Evolutionary conservation across 148 eudicot genomes (phyloP), one percentile per base, ranked within the genome.

Genomic region (Fallopia convolvulus): DNA sequence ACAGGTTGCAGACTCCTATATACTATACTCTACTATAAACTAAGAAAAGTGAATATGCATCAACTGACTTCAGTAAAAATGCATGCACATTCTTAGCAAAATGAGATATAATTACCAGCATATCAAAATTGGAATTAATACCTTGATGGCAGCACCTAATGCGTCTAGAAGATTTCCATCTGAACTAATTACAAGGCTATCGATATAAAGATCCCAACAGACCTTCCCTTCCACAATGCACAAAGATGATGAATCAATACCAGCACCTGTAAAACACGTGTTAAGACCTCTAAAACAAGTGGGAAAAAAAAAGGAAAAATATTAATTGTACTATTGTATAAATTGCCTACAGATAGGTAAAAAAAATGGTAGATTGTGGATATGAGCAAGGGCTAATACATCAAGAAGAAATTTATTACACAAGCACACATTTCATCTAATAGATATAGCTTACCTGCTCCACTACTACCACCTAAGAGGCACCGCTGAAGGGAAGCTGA

Each of bases 151-250:
- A 81, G 98, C 98, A 55, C 91, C 99, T 74, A 93, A 84, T 46
- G 98, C 93, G 85, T 96, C 99, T 63, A 96, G 79, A 78, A 96
- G 75, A 85, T 96, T 96, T 33, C 99, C 99, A 88, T 96, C 94
- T 50, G 90, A 85, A 58, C 99, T 89, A 73, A 93, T 88, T 55
- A 96, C 97, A 46, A 96, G 97, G 42, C 94, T 90, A 74, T 96
- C 98, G 26, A 93, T 90, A 75, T 96, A 96, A 63, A 93, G 91
- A 87, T 96, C 99, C 99, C 99, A 96, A 82, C 99, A 96, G 49
- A 89, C 81, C 84, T 93, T 93, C 55, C 94, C 94, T 74, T 89
- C 92, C 76, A 88, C 89, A 49, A 96, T 89, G 68, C 88, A 87
- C 44, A 96, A 86, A 78, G 94, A 91, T 13, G 93, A 87, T 76